phyloP scores from a whole-genome alignment of 2,329 filamentous ascomycete genomes.

The Ophiostoma populinum region DNA sequence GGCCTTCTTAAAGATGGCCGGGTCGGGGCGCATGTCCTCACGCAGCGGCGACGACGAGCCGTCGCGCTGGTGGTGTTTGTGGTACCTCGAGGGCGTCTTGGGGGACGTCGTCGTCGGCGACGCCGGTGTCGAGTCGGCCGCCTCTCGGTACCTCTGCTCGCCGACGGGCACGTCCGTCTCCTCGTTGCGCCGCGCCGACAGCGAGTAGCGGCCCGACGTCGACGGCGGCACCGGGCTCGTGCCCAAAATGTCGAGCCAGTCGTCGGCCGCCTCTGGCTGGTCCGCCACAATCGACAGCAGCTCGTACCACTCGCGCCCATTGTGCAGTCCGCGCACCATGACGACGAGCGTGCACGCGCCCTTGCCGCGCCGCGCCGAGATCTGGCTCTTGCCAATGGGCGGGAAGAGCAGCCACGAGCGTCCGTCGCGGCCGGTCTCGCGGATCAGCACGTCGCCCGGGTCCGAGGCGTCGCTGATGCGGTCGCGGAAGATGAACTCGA shows the following conservation, averaged over 20 bases:
- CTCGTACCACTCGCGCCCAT: conserved; percentile 63
- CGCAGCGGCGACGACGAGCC: conserved; percentile 17
- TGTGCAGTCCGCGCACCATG: conserved; percentile 53
- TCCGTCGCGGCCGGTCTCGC: conserved; percentile 59
- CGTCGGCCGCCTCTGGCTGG: conserved; percentile 57
- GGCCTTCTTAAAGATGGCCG: conserved; percentile 18
- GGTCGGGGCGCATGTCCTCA: conserved; percentile 23
- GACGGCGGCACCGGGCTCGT: conserved; percentile 24
- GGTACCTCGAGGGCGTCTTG: conserved; percentile 16
- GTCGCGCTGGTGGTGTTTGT: conserved; percentile 12
- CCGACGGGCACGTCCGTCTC: conserved; percentile 21
- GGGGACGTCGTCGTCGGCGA: conserved; percentile 7
- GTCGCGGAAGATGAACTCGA: conserved; percentile 76
- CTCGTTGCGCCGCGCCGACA: conserved; percentile 10
- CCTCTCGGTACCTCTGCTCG: conserved; percentile 17
- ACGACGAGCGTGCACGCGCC: conserved; percentile 54
- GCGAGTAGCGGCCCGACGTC: conserved; percentile 6
- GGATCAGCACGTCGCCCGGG: conserved; percentile 74
- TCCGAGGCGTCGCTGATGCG: conserved; percentile 49
- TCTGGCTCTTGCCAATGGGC: conserved; percentile 53
- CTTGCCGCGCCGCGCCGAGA: conserved; percentile 69
- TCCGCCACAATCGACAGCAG: conserved; percentile 61
- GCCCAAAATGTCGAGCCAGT: conserved; percentile 74
- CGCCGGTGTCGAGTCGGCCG: not conserved
- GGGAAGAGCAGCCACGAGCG: conserved; percentile 75